Evolutionary conservation across 305 asterid species (phyloP), one percentile per base, ranked within the genome.

Genomic region (Nicotiana rustica): DNA sequence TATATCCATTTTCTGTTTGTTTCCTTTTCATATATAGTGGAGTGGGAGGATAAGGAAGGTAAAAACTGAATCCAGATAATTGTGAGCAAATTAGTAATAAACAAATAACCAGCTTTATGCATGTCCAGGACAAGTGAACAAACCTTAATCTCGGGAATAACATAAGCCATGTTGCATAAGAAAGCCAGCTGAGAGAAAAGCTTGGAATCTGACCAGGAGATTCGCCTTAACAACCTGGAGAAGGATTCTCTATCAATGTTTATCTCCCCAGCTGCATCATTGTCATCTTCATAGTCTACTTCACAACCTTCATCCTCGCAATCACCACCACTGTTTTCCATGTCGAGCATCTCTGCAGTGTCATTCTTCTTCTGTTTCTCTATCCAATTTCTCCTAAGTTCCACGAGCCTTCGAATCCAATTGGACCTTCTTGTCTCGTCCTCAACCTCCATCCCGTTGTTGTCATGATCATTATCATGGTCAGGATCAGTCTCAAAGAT

Each of bases 131-230:
- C 44, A 75, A 52, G 80, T 52, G 65, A 8, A 77, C 25, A 56
- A 85, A 93, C 99, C 98, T 95, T 91, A 83, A 95, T 89, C 88
- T 93, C 90, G 6, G 91, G 87, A 87, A 95, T 92, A 69, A 77
- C 92, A 80, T 95, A 95, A 5, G 98, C 99, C 92, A 90, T 89
- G 95, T 93, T 91, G 88, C 96, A 90, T 84, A 95, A 81, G 90
- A 93, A 94, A 36, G 98, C 98, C 71, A 95, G 80, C 86, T 87
- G 93, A 19, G 98, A 87, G 83, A 92, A 93, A 33, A 86, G 89
- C 90, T 87, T 92, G 18, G 92, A 85, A 62, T 95, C 95, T 10
- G 98, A 93, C 92, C 95, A 90, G 3, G 97, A 86, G 25, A 93
- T 95, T 6, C 69, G 77, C 18, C 85, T 79, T 73, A 95, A 84